phyloP scores from a whole-genome alignment of 345 rosid genomes.

The Boechera retrofracta region DNA sequence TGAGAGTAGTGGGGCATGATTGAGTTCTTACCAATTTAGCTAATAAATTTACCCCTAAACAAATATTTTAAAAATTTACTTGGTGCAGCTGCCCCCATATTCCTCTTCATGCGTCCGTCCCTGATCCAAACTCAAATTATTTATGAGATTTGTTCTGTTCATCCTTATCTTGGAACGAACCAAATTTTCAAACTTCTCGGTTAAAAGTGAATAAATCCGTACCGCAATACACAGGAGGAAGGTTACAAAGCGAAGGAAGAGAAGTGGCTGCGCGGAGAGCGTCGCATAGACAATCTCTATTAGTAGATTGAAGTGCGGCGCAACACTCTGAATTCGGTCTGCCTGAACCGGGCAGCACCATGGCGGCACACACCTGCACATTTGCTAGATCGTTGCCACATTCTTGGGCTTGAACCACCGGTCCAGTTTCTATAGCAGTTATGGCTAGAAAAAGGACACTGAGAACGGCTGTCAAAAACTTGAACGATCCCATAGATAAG shows the following conservation, averaged over 20 bases:
- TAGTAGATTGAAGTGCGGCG: conserved; percentile 56
- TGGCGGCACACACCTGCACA: conserved; percentile 32
- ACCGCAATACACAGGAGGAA: conserved; percentile 63
- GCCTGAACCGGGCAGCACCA: conserved; percentile 26
- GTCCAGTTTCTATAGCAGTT: conserved; percentile 2
- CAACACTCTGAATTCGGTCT: conserved; percentile 59
- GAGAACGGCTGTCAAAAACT: background rate
- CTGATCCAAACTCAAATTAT: background rate
- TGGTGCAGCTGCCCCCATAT: too few relatives aligned
- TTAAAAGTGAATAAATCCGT: background rate
- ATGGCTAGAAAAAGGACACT: conserved; percentile 15
- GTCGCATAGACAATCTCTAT: conserved; percentile 75
- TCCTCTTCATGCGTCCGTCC: too few relatives aligned
- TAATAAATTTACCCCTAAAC: too few relatives aligned
- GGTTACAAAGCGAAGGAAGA: conserved; percentile 67
- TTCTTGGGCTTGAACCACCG: conserved; percentile 20
- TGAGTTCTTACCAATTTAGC: too few relatives aligned
- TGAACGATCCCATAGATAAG: conserved; percentile 18
- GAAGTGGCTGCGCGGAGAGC: conserved; percentile 66
- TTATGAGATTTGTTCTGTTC: background rate
- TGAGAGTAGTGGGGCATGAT: too few relatives aligned
- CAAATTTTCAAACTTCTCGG: background rate
- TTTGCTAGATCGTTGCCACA: conserved; percentile 41
- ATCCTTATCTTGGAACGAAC: background rate
- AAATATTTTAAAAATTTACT: too few relatives aligned